A percentile compares a stretch with the other conserved stretches of the same genome.
phyloP scores from a whole-genome alignment of 2,329 filamentous ascomycete genomes.

The Paraphaeosphaeria sporulosa region DNA sequence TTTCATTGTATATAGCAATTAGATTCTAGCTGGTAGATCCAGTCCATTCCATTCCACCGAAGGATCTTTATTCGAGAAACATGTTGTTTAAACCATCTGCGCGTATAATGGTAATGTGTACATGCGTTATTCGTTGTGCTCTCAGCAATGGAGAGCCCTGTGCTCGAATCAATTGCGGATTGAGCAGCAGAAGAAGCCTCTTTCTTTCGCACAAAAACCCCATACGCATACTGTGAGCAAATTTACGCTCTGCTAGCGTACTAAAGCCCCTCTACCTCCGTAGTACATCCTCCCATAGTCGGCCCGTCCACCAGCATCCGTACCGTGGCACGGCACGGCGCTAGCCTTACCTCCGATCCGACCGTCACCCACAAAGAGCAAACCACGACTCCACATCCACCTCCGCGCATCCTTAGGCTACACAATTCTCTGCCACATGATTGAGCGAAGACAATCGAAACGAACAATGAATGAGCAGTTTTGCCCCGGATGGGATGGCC shows the following conservation, averaged over 20 bases:
- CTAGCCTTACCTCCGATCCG: conserved; percentile 7
- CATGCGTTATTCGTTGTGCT: no score
- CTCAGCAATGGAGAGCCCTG: no score
- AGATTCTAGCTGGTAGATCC: conserved; percentile 5
- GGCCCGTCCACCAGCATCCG: not conserved
- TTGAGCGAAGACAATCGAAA: not conserved
- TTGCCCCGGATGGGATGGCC: not conserved
- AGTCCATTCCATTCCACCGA: not conserved
- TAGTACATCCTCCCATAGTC: no score
- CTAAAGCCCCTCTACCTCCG: no score
- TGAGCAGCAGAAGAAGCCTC: no score
- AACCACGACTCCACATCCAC: not conserved
- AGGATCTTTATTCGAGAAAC: no score
- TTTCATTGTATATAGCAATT: conserved; percentile 6
- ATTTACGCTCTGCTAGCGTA: no score
- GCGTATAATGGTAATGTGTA: no score
- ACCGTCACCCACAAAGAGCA: not conserved
- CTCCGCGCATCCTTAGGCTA: not conserved
- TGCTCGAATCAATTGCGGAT: no score
- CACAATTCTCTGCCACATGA: not conserved
- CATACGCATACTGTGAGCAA: no score
- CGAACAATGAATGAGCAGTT: not conserved
- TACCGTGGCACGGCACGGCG: conserved; percentile 1
- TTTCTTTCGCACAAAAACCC: no score
- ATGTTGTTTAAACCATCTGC: no score